Evolutionary conservation across 1,284 basidiomycete species (phyloP), one percentile per base, ranked within the genome.

Genomic region (Ceratobasidium sp.): DNA sequence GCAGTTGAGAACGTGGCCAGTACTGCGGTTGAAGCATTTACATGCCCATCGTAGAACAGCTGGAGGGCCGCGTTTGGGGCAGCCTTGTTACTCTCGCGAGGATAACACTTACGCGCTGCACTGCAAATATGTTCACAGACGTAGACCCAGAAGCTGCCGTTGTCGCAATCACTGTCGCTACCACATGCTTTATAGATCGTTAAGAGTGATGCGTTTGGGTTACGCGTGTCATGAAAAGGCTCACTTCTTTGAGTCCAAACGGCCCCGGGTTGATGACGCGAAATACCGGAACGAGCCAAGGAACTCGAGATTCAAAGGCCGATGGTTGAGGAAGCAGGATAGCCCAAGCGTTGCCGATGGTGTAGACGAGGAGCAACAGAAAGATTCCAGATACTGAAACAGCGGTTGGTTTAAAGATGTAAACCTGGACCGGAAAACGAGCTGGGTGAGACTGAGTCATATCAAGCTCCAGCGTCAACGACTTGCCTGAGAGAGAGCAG

Each of bases 1-100:
- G 89, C 88, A 0, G 91, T 91, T 0, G 90, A 91, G 82, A 92
- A 90, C 0, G 90, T 91, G 0, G 89, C 88, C 7, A 93, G 86
- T 27, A 92, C 84, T 2, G 90, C 91, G 0, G 90, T 92, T 0
- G 87, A 85, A 0, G 89, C 88, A 64, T 86, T 84, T 4, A 90
- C 88, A n/a, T 89, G 84, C 6, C 88, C 89, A 78, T 89, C 84
- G 82, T 91, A 92, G 82, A 89, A 92, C 3, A 91, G 85, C 89
- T 90, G 71, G 0, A 52, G 64, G 35, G 30, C 70, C 5, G 23
- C 18, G n/a, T 60, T 18, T 33, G 60, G 33, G 20, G 16, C 44
- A 23, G 41, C 12, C 12, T 38, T 67, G 8, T 35, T 66, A 38
- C n/a, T 38, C 18, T 48, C 41, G 35, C 52, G 23, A 18, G 23